phyloP scores from a whole-genome alignment of 2,329 filamentous ascomycete species.

The Lachnellula willkommii region DNA sequence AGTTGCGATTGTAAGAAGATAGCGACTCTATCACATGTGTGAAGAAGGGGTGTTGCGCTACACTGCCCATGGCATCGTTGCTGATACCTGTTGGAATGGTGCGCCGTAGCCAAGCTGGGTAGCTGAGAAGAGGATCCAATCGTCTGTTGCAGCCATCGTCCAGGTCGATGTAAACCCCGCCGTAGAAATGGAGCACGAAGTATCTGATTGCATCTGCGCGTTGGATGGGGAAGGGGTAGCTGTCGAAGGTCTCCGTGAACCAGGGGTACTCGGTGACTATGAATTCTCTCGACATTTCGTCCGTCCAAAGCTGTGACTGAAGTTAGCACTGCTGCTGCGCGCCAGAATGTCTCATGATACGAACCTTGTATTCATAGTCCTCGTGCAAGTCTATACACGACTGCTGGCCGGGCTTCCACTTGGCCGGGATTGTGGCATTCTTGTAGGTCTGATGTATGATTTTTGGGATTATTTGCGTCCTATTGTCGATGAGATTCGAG shows the following conservation, averaged over 20 bases:
- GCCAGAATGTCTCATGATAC: slow-evolving; percentile 15
- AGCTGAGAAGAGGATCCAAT: slow-evolving; percentile 59
- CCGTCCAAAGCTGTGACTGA: slow-evolving; percentile 63
- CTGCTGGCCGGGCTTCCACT: slow-evolving; percentile 62
- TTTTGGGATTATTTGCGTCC: slow-evolving; percentile 61
- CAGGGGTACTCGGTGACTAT: slow-evolving; percentile 70
- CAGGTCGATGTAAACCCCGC: slow-evolving; percentile 76
- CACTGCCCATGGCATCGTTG: slow-evolving; percentile 73
- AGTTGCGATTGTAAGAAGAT: slow-evolving; percentile 62
- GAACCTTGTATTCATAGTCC: slow-evolving; percentile 68
- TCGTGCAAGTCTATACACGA: slow-evolving; percentile 62
- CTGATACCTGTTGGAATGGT: slow-evolving; percentile 73
- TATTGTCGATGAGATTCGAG: slow-evolving; percentile 51
- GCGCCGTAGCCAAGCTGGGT: slow-evolving; percentile 64
- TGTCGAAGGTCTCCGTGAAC: slow-evolving; percentile 70
- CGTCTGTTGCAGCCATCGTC: slow-evolving; percentile 43
- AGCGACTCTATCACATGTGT: slow-evolving; percentile 61
- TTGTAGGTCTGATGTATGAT: slow-evolving; percentile 75
- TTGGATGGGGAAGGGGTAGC: slow-evolving; percentile 70
- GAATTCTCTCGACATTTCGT: slow-evolving; percentile 63
- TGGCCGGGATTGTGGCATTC: slow-evolving; percentile 60
- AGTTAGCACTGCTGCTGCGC: not conserved
- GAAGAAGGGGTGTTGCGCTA: slow-evolving; percentile 71
- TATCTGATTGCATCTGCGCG: slow-evolving; percentile 74
- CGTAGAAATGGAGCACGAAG: slow-evolving; percentile 70